These are phyloP conservation scores for Dendrobium huoshanense DNA, from an alignment of 106 monocot species.

Conservation along the genomic window DNA sequence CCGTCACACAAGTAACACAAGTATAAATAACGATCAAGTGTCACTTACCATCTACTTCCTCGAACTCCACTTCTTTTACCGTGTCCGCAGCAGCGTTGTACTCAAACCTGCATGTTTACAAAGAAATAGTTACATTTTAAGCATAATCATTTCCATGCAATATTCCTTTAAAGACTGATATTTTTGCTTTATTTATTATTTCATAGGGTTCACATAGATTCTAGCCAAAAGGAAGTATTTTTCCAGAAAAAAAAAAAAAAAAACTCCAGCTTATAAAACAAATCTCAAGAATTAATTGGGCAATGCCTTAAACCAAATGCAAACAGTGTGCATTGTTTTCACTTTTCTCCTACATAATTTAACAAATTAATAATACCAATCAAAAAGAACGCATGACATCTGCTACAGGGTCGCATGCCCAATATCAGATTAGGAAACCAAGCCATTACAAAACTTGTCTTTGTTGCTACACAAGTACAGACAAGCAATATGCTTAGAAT, in stretches of 20 bases:
- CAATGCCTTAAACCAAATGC: neutral
- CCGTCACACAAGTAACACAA: too few relatives aligned
- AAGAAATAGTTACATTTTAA: neutral
- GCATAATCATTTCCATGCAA: neutral
- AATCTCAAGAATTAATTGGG: neutral
- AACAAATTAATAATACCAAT: too few relatives aligned
- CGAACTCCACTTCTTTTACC: slow-evolving; percentile 72
- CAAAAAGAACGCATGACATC: too few relatives aligned
- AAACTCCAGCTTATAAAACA: neutral
- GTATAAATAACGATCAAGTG: neutral
- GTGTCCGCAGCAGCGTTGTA: slow-evolving; percentile 73
- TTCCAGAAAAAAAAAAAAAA: neutral
- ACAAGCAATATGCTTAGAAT: too few relatives aligned
- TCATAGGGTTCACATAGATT: neutral
- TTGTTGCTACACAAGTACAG: too few relatives aligned
- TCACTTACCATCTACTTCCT: slow-evolving; percentile 65
- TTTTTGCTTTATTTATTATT: neutral
- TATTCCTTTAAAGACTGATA: neutral
- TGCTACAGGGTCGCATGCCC: too few relatives aligned
- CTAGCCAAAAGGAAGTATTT: neutral
- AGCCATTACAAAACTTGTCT: too few relatives aligned
- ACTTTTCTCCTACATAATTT: neutral
- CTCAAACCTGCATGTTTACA: slow-evolving; percentile 55
- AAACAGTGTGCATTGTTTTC: neutral
- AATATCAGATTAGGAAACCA: too few relatives aligned